Percentiles rank a stretch among this genome's conserved stretches.
phyloP scores from a whole-genome alignment of 2,329 filamentous ascomycete genomes.

The Alternaria sp. region DNA sequence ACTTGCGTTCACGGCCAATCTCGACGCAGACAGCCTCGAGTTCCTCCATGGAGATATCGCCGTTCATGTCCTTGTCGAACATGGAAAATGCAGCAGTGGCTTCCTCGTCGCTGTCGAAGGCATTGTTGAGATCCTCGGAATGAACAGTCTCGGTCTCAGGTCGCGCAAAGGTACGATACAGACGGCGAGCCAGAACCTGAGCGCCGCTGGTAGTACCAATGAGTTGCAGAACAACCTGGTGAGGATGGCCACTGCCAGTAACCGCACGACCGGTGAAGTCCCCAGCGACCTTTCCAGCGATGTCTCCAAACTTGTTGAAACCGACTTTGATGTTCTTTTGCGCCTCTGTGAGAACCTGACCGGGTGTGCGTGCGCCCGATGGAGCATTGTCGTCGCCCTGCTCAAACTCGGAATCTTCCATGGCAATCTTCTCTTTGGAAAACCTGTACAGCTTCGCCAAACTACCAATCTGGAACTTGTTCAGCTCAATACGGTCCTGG shows the following conservation, averaged over 20 bases:
- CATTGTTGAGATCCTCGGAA: conserved; percentile 76
- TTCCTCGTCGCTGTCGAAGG: conserved; percentile 83
- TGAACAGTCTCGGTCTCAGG: conserved; percentile 77
- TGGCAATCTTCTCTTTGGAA: conserved; percentile 68
- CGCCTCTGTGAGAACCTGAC: conserved; percentile 70
- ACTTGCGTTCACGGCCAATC: conserved; percentile 92
- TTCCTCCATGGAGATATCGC: conserved; percentile 94
- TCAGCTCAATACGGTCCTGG: conserved; percentile 85
- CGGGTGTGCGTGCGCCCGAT: conserved; percentile 75
- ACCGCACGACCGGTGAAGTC: conserved; percentile 83
- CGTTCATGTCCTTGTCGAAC: conserved; percentile 96
- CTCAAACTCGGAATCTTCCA: conserved; percentile 79
- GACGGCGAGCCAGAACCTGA: conserved; percentile 82
- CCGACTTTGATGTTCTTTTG: conserved; percentile 77
- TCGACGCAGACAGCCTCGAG: conserved; percentile 92
- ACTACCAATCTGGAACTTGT: conserved; percentile 84
- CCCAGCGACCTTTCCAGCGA: conserved; percentile 84
- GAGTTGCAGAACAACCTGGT: conserved; percentile 82
- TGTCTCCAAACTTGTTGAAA: conserved; percentile 80
- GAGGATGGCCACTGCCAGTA: conserved; percentile 74
- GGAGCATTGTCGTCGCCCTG: conserved; percentile 53
- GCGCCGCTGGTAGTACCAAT: conserved; percentile 74
- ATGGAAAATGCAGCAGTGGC: conserved; percentile 87
- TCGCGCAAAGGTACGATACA: conserved; percentile 85
- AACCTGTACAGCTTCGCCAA: conserved; percentile 69